Evolutionary conservation across 202 grass and related monocot species (phyloP), one percentile per base, ranked within the genome.

Genomic region (Carex arenaria): DNA sequence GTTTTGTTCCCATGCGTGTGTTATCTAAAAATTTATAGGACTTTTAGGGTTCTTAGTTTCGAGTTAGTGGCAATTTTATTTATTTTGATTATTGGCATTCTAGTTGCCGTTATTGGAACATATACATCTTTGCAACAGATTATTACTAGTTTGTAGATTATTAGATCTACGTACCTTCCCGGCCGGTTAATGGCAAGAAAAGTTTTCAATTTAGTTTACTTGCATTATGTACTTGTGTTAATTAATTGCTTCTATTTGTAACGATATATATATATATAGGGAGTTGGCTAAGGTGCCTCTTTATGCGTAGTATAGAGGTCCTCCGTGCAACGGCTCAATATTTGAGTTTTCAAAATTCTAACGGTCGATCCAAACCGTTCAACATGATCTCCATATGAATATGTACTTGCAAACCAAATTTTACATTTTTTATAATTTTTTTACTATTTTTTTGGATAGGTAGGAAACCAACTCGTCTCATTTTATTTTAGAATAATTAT

Each of bases 81-180:
- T 28, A 89, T 93, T 70, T 64, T 96, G 45, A 42, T 88, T 7
- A 10, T 83, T 2, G 94, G 91, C 18, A 22, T 88, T 30, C 28
- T 80, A 20, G 76, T 87, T 57, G 86, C 87, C 12, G 43, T 90
- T 6, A 9, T 82, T 1, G 94, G 94, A 22, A 97, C 89, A 1
- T 92, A 85, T 85, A 84, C 79, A 4, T 97, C 91, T 23, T 23
- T 97, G 65, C 51, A 87, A 7, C 82, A 94, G n/a, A 97, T 94
- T 64, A 73, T 87, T 30, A 57, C 62, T 67, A 69, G 79, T 3
- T 87, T 91, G 28, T 89, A 78, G 67, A 67, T 52, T 66, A 18
- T 28, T 66, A 20, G 20, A 62, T 36, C 31, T 53, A 67, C 26
- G 31, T 53, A 67, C 26, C 0, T 53, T 40, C 31, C 18, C 7